phyloP scores from a whole-genome alignment of 257 asterid species.

The Fraxinus americana region DNA sequence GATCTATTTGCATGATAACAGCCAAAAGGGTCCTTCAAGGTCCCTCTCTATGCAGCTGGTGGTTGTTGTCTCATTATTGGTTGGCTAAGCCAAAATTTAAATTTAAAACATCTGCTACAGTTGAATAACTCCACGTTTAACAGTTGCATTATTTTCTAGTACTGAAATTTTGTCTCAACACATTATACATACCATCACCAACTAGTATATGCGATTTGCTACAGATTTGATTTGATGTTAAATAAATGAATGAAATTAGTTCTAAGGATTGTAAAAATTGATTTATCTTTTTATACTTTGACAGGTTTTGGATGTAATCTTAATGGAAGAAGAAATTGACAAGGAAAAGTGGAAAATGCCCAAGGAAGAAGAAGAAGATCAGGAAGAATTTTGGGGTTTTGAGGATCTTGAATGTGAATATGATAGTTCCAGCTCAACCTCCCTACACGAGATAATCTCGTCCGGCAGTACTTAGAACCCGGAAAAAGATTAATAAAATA shows the following conservation, averaged over 20 bases:
- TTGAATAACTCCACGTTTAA: slow-evolving; percentile 10
- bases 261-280: too few species aligned
- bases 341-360: slow-evolving; percentile 76
- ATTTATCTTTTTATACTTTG: neutral
- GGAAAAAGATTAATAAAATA: slow-evolving; percentile 1
- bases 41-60: neutral
- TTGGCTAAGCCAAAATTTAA: slow-evolving; percentile 16
- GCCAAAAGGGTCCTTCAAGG: slow-evolving; percentile 7
- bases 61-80: slow-evolving; percentile 22
- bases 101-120: slow-evolving; percentile 17
- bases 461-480: slow-evolving; percentile 40
- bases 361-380: slow-evolving; percentile 59
- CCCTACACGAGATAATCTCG: slow-evolving; percentile 55
- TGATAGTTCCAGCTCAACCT: slow-evolving; percentile 56
- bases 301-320: slow-evolving; percentile 72
- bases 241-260: too few species aligned
- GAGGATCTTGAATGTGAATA: slow-evolving; percentile 90
- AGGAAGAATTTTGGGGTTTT: slow-evolving; percentile 78
- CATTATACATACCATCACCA: slow-evolving; percentile 15
- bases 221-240: too few species aligned
- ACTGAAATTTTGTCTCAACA: neutral
- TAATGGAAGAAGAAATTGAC: slow-evolving; percentile 55
- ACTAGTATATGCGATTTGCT: slow-evolving; percentile 11
- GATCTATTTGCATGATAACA: slow-evolving; percentile 29
- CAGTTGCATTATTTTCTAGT: slow-evolving; percentile 9